phyloP scores from a whole-genome alignment of 176 grass and related monocot species.

The Poa annua region DNA sequence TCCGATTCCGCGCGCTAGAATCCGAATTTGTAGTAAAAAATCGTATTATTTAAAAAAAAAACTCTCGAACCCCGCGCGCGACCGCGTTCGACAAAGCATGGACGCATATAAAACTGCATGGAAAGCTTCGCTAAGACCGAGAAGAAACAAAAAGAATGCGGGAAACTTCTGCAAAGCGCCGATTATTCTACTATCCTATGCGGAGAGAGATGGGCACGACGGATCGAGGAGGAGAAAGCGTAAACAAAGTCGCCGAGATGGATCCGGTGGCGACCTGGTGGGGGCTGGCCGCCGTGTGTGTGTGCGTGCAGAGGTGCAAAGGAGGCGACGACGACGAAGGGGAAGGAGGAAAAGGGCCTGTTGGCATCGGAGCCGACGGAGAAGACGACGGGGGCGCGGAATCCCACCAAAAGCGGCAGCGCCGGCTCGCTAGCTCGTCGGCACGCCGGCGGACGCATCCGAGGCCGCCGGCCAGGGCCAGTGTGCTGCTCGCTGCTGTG shows the following conservation, averaged over 20 bases:
- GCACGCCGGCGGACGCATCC: constrained; percentile 34
- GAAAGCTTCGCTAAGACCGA: constrained; percentile 53
- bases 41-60: no score
- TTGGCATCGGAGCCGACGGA: not conserved
- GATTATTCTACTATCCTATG: constrained; percentile 27
- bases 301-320: constrained; percentile 30
- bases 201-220: not conserved
- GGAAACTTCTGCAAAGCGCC: constrained; percentile 61
- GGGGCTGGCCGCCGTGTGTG: not conserved
- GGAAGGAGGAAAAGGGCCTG: constrained; percentile 19
- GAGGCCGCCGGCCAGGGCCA: not conserved
- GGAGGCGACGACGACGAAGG: not conserved
- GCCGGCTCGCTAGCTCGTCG: constrained; percentile 21
- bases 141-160: constrained; percentile 74
- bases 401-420: constrained; percentile 26
- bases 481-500: not conserved
- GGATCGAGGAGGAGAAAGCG: not conserved
- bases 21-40: no score
- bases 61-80: constrained; percentile 55
- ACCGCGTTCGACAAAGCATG: constrained; percentile 47
- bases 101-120: not conserved
- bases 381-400: constrained; percentile 26
- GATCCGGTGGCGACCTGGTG: constrained; percentile 39
- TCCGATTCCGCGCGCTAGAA: no score
- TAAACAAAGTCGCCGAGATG: constrained; percentile 20